Base-by-base conservation (phyloP, 352 stramenopile genomes). In the Pythium apleroticum region DNA sequence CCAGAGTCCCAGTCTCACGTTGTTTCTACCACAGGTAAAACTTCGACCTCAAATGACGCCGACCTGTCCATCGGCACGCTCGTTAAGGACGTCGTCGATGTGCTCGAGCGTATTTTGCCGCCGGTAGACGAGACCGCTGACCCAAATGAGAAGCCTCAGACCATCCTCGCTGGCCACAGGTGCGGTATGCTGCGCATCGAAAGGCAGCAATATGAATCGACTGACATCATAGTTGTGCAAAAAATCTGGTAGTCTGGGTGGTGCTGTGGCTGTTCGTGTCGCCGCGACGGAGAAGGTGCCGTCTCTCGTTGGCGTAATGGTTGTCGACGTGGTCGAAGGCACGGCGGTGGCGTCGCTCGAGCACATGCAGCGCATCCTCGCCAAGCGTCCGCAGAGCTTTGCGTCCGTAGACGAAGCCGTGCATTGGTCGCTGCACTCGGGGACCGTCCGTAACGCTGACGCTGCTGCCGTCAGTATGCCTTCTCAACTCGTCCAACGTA, bases 281-380 rank as follows among this genome's bases (percentile, higher is more conserved):
- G 83, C 79, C 1, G 81, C 79, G 1, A 80, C 78, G 6, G 68
- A 78, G 28, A 73, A 83, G 25, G 74, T 95, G 24, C 54, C 66
- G 17, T 89, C 82, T 3, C 69, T 97, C 11, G 79, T 84, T 12
- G 89, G 89, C 17, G 76, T 95, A 3, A 91, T 97, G 75, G 88
- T 97, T 37, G 86, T 97, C 46, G 89, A 97, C 63, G 89, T 97
- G 9, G 89, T 97, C 10, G 89, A 97, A 57, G 88, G 88, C 48
- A 96, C 89, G 8, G 88, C 89, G 6, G 71, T 96, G 17, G 86
- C 87, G n/a, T 93, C 89, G 9, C 73, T 97, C 12, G 73, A 78
- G 46, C 84, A 95, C 71, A 97, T 97, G 89, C 75, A 90, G 46
- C 66, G 71, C 5, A 91, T 97, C 46, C 73, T 97, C 31, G 69